A percentile compares a stretch with the other conserved stretches of the same genome.
These are phyloP conservation scores for Jaltomata sinuosa DNA, from an alignment of 257 asterid species.

Conservation along the genomic window DNA sequence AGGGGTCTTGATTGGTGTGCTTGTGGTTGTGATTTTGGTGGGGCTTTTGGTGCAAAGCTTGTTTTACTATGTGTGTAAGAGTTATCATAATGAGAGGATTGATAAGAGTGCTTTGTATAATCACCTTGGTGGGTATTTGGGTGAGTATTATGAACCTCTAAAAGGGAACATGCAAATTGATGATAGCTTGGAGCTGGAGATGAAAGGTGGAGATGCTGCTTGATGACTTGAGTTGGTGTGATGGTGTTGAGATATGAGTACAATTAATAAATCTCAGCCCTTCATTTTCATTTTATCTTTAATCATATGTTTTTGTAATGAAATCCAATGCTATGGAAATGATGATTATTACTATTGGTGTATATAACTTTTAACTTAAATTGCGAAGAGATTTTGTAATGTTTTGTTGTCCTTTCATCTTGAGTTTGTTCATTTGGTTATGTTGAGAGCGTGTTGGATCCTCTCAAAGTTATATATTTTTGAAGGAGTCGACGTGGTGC, in stretches of 20 bases:
- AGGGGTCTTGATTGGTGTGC: constrained; percentile 73
- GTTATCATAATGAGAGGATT: constrained; percentile 82
- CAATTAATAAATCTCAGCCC: neutral
- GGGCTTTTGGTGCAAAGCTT: constrained; percentile 91
- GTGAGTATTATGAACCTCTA: constrained; percentile 83
- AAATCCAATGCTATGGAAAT: neutral
- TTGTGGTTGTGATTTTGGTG: constrained; percentile 73
- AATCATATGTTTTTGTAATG: neutral
- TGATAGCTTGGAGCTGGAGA: neutral
- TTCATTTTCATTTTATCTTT: neutral
- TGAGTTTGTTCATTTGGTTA: neutral
- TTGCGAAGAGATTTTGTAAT: neutral
- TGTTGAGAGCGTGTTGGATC: too few relatives aligned
- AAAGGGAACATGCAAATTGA: constrained; percentile 94
- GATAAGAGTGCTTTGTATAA: constrained; percentile 76
- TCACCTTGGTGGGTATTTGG: constrained; percentile 94
- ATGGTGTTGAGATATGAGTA: neutral
- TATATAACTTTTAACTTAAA: neutral
- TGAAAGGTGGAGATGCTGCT: neutral
- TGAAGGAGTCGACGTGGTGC: too few relatives aligned
- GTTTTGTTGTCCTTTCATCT: neutral
- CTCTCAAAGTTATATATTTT: too few relatives aligned
- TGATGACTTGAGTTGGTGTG: neutral
- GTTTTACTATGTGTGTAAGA: constrained; percentile 90
- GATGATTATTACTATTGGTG: neutral